Conservation (phyloP, 1,284 basidiomycete species). For the Pseudozyma sp. region DNA sequence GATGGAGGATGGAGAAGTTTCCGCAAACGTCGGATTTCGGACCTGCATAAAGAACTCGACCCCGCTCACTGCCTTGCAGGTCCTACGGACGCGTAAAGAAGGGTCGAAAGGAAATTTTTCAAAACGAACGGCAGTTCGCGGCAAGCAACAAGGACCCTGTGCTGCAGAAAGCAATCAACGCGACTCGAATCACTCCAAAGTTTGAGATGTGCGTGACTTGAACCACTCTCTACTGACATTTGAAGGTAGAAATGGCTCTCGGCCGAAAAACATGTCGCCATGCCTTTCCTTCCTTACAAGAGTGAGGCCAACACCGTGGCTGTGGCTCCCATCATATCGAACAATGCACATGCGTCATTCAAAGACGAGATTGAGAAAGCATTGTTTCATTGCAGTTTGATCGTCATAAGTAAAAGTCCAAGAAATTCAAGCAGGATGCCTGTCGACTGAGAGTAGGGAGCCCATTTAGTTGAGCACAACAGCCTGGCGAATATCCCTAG, state of each 20-base stretch:
- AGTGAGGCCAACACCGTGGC: no score
- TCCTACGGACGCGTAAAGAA: no score
- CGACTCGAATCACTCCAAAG: not conserved
- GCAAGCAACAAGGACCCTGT: not conserved
- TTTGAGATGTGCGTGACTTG: not conserved
- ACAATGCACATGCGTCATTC: no score
- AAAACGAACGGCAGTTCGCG: not conserved
- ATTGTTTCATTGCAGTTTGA: not conserved
- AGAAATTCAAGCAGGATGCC: not conserved
- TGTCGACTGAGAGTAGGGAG: not conserved
- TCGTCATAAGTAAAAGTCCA: conserved; percentile 1
- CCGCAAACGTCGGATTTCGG: conserved; percentile 16
- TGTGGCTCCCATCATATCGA: no score
- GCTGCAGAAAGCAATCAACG: conserved; percentile 3
- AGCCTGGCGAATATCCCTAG: conserved; percentile 52
- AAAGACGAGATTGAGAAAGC: not conserved
- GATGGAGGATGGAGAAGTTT: not conserved
- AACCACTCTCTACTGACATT: not conserved
- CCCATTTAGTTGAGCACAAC: conserved; percentile 28
- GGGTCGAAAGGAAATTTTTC: not conserved
- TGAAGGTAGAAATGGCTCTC: not conserved
- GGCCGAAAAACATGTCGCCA: not conserved
- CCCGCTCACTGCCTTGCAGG: not conserved
- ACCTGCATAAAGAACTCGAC: conserved; percentile 14
- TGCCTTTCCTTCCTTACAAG: no score